Conservation (phyloP, 352 stramenopile genomes). For the Pythium utonaiense region DNA sequence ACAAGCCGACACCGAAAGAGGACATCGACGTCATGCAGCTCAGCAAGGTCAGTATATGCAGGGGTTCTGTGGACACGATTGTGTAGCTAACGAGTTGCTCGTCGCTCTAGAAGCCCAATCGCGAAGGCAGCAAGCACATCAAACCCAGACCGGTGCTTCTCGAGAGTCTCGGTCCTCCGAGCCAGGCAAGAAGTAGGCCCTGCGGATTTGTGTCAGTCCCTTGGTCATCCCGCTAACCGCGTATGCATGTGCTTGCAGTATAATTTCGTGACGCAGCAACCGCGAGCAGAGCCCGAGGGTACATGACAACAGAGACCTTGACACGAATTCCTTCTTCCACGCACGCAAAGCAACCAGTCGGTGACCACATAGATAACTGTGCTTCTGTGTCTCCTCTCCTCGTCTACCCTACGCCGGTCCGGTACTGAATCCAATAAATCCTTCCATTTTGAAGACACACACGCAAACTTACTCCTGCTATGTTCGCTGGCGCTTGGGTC, state of each 20-base stretch:
- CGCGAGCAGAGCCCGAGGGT: constrained; percentile 6
- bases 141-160: constrained; percentile 54
- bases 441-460: background rate
- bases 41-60: constrained; percentile 35
- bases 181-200: constrained; percentile 31
- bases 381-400: background rate
- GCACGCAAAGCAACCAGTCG: background rate
- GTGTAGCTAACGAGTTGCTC: background rate
- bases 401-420: background rate
- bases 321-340: background rate
- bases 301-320: background rate
- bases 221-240: background rate
- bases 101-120: constrained; percentile 32
- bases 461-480: too few relatives aligned
- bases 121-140: constrained; percentile 47
- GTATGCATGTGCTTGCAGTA: constrained; percentile 10
- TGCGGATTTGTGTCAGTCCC: background rate
- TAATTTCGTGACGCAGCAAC: constrained; percentile 28
- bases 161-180: constrained; percentile 42
- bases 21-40: constrained; percentile 51
- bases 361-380: background rate
- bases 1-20: constrained; percentile 61
- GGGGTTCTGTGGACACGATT: background rate
- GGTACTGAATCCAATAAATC: background rate
- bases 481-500: constrained; percentile 6